Conservation (phyloP, 2,329 filamentous ascomycete species). For the Sarocladium kiliense region DNA sequence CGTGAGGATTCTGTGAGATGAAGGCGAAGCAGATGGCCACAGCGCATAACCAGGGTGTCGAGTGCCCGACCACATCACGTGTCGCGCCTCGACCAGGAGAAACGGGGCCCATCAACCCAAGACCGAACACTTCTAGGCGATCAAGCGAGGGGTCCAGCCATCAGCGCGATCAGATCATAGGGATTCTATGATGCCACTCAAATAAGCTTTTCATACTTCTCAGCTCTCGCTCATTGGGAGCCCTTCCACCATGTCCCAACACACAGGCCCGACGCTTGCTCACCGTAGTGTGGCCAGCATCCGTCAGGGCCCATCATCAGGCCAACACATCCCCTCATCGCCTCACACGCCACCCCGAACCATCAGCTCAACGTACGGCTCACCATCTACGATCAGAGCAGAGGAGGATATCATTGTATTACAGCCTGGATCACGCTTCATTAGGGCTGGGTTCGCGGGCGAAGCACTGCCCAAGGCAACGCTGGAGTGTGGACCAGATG, state of each 20-base stretch:
- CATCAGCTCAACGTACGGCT: constrained; percentile 51
- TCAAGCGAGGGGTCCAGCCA: too few relatives aligned
- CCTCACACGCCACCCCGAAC: constrained; percentile 58
- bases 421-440: constrained; percentile 73
- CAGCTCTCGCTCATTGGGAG: too few relatives aligned
- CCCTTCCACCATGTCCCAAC: constrained; percentile 49
- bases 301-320: constrained; percentile 35
- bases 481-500: constrained; percentile 68
- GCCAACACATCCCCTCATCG: constrained; percentile 30
- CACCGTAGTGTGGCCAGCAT: constrained; percentile 57
- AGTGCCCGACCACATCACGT: too few relatives aligned
- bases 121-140: too few relatives aligned
- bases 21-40: neutral
- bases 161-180: too few relatives aligned
- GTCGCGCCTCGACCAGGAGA: too few relatives aligned
- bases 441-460: constrained; percentile 82
- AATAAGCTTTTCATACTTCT: too few relatives aligned
- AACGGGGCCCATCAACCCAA: neutral
- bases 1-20: too few relatives aligned
- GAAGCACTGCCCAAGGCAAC: constrained; percentile 70
- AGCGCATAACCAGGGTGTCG: neutral
- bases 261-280: constrained; percentile 38
- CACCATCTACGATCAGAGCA: constrained; percentile 56
- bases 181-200: too few relatives aligned
- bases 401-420: constrained; percentile 84